phyloP scores from a whole-genome alignment of 805 yeast species.

The Yarrowia sp. region DNA sequence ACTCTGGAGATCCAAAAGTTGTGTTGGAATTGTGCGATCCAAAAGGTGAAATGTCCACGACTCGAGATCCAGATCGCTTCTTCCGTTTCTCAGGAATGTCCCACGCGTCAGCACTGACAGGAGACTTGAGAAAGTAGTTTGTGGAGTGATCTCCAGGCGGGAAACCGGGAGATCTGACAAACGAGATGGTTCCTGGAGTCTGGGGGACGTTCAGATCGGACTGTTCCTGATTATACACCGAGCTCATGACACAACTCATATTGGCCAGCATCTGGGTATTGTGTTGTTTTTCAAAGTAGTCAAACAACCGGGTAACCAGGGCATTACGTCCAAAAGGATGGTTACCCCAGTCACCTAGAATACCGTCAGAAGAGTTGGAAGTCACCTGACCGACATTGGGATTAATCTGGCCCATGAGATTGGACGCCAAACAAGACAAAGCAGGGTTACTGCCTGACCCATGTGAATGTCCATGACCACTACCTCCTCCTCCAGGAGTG shows the following conservation, averaged over 20 bases:
- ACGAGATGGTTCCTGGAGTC: constrained; percentile 31
- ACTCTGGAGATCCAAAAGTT: constrained; percentile 11
- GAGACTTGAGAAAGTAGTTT: constrained; percentile 5
- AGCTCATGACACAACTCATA: constrained; percentile 66
- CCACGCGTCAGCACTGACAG: background rate
- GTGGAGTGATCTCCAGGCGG: constrained; percentile 28
- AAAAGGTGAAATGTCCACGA: background rate
- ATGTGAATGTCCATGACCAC: background rate
- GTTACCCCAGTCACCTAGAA: constrained; percentile 61
- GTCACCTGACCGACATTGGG: background rate
- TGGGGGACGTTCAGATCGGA: constrained; percentile 28
- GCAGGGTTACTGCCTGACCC: background rate
- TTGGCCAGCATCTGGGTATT: constrained; percentile 89
- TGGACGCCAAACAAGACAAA: background rate
- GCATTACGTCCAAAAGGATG: constrained; percentile 73
- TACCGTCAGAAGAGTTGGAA: background rate
- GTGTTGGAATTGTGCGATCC: background rate
- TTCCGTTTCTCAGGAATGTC: constrained; percentile 12
- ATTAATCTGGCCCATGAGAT: background rate
- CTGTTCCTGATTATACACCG: constrained; percentile 37
- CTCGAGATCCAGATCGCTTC: background rate
- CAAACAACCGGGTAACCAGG: constrained; percentile 59
- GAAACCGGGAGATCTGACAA: constrained; percentile 30
- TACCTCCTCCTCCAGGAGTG: background rate
- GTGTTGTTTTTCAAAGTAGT: constrained; percentile 58